Conservation (phyloP, 1,139 yeast species). For the Arxiozyma slooffiae region DNA sequence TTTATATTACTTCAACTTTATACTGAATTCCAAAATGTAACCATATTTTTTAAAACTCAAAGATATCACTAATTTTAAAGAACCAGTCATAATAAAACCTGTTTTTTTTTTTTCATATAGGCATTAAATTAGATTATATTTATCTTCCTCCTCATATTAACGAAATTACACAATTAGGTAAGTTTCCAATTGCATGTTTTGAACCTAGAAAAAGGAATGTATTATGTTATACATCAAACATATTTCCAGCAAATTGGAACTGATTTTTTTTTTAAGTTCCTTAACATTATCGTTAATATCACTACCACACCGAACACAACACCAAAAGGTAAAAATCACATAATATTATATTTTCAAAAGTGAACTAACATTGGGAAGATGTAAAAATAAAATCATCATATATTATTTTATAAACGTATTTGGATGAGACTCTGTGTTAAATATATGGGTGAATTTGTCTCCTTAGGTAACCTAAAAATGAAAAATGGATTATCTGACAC, state of each 20-base stretch:
- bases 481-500: constrained; percentile 3
- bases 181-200: constrained; percentile 25
- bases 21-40: constrained; percentile 48
- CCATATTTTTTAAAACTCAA: constrained; percentile 54
- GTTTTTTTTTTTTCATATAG: constrained; percentile 79
- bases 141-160: constrained; percentile 26
- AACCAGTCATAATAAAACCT: constrained; percentile 61
- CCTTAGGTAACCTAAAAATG: constrained; percentile 32
- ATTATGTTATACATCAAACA: constrained; percentile 42
- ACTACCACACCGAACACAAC: constrained; percentile 43
- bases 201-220: constrained; percentile 30
- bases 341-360: constrained; percentile 51
- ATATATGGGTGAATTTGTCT: constrained; percentile 49
- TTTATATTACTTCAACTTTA: constrained; percentile 23
- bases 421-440: constrained; percentile 36
- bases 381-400: constrained; percentile 31
- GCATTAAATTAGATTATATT: constrained; percentile 51
- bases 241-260: not conserved
- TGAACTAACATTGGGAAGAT: constrained; percentile 53
- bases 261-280: not conserved
- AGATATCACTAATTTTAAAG: constrained; percentile 65
- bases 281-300: not conserved
- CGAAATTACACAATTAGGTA: constrained; percentile 51
- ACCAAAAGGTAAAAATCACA: constrained; percentile 78
- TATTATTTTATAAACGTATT: constrained; percentile 36